Conservation (phyloP, 2,329 filamentous ascomycete genomes). For the Metarhizium humberi region DNA sequence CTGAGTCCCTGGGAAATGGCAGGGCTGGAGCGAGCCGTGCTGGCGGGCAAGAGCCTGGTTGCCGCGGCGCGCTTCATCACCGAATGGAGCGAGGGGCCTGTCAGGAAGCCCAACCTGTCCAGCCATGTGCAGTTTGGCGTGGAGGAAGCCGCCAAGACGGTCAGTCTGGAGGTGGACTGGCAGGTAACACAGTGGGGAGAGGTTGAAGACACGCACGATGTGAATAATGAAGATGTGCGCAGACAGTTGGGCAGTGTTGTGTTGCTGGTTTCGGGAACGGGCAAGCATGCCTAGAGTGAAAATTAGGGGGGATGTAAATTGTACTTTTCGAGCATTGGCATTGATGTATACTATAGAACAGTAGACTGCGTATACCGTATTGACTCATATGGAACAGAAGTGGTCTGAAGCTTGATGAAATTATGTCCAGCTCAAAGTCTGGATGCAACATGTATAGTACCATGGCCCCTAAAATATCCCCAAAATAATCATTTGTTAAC, state of each 20-base stretch:
- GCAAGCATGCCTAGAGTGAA: conserved; percentile 11
- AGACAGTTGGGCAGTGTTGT: conserved; percentile 84
- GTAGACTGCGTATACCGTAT: background rate
- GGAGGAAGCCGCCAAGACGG: conserved; percentile 69
- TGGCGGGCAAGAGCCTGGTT: conserved; percentile 82
- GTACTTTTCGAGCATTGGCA: no score
- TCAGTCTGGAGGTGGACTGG: conserved; percentile 79
- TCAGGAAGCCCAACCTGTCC: conserved; percentile 32
- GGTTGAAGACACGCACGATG: conserved; percentile 97
- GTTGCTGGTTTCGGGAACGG: conserved; percentile 61
- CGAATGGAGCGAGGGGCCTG: conserved; percentile 77
- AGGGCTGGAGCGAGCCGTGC: conserved; percentile 70
- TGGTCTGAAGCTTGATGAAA: no score
- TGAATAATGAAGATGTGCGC: conserved; percentile 80
- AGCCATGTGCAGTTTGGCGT: conserved; percentile 54
- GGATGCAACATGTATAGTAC: no score
- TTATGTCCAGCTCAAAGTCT: no score
- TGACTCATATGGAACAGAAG: no score
- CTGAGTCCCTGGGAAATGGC: conserved; percentile 75
- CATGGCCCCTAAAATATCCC: no score
- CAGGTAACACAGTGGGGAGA: conserved; percentile 90
- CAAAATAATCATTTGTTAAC: no score
- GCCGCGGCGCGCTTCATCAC: conserved; percentile 66
- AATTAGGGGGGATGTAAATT: no score
- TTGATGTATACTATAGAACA: background rate